Conservation (phyloP, 352 stramenopile species). For the Synura sp. region DNA sequence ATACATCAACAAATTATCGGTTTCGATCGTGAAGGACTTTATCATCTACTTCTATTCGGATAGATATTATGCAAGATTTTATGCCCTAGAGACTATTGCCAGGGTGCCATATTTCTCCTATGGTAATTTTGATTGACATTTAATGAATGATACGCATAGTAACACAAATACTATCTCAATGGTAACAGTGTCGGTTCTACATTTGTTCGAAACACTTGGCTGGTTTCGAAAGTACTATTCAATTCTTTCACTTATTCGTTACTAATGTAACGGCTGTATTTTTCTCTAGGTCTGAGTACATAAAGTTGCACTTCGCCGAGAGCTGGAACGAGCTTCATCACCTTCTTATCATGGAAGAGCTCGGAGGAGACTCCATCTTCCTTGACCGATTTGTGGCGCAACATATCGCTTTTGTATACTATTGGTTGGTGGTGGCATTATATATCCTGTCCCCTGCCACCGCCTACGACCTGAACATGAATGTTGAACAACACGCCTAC, state of each 20-base stretch:
- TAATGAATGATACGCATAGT: too few relatives aligned
- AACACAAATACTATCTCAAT: too few relatives aligned
- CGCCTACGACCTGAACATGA: conserved; percentile 42
- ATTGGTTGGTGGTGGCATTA: conserved; percentile 51
- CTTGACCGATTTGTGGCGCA: conserved; percentile 65
- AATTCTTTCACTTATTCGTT: too few relatives aligned
- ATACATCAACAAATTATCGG: conserved; percentile 13
- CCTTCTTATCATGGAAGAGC: conserved; percentile 74
- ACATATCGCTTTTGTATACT: conserved; percentile 66
- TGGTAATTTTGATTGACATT: too few relatives aligned
- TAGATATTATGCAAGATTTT: conserved; percentile 66
- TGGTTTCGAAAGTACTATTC: conserved; percentile 47
- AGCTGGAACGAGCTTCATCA: conserved; percentile 75
- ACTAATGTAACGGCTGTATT: too few relatives aligned
- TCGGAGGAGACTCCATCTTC: conserved; percentile 59
- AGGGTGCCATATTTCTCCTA: conserved; percentile 63
- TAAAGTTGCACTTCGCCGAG: conserved; percentile 69
- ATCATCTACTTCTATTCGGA: conserved; percentile 51
- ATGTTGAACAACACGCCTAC: conserved; percentile 55
- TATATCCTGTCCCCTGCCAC: conserved; percentile 52
- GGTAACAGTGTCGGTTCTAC: conserved; percentile 63
- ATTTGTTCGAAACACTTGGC: conserved; percentile 70
- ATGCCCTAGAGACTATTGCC: conserved; percentile 71
- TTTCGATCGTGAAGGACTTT: conserved; percentile 11
- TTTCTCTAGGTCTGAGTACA: conserved; percentile 11